Base-by-base conservation (phyloP, 352 stramenopile species). In the Phytophthora nicotianae region DNA sequence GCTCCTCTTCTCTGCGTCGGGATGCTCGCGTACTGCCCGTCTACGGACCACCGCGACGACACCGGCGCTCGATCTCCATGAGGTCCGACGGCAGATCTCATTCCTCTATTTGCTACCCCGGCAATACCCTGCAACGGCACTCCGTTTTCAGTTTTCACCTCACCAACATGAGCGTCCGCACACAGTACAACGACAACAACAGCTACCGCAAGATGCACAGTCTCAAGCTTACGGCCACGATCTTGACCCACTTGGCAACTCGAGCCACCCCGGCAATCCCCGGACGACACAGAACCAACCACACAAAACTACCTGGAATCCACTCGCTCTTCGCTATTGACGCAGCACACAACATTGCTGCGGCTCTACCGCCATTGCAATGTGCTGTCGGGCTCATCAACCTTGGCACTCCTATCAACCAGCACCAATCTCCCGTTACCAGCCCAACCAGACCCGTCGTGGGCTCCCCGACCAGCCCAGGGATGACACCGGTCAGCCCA, bases 381-480 rank as follows among this genome's bases (percentile, higher is more conserved):
- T 66, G 57, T 11, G 58, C 63, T 5, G 46, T 70, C 5, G 47
- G 35, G 5, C 63, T 60, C 27, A 35, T 72, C 48, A 59, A 54
- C 46, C 58, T 65, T 23, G 23, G 42, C 24, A 49, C 27, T 17
- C 57, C 62, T 14, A 9, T n/a, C 23, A 5, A 29, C 13, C 27
- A 27, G 33, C 53, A 57, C 14, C 26, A 52, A 19, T 66, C 50
- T 37, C 45, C 60, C 19, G 40, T 58, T 17, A 8, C 43, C 41
- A 64, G 47, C 53, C 56, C 55, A 53, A 29, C 27, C 2, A 82
- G 80, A 49, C 41, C 50, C 40, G 4, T 47, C 20, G 38, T 80
- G 8, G 61, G 72, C 16, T 77, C 74, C 14, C 57, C 68, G 8
- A 82, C 63, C 14, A 81, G 70, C 42, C 73, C 68, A 2, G 32